These are phyloP conservation scores for Mycena galopus DNA, from an alignment of 768 basidiomycete genomes.

Conservation along the genomic window DNA sequence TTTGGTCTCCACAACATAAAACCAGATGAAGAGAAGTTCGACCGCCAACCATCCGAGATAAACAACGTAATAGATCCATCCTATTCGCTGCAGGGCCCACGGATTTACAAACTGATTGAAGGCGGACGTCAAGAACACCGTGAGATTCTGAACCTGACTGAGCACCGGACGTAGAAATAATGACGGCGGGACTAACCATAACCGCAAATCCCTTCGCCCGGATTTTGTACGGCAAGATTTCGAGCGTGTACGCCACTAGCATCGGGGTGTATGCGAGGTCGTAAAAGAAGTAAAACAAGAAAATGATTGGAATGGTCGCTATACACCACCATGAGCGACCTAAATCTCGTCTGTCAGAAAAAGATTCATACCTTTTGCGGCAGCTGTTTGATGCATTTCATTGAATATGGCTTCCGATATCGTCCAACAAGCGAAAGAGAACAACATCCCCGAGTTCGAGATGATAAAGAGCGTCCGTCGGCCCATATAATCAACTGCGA, in stretches of 20 bases:
- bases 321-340: background rate
- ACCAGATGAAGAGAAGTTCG: slow-evolving; percentile 69
- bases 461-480: slow-evolving; percentile 76
- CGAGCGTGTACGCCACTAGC: slow-evolving; percentile 68
- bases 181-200: slow-evolving; percentile 62
- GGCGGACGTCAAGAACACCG: slow-evolving; percentile 73
- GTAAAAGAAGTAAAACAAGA: slow-evolving; percentile 66
- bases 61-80: slow-evolving; percentile 69
- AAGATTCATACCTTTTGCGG: slow-evolving; percentile 52
- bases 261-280: slow-evolving; percentile 86
- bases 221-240: slow-evolving; percentile 85
- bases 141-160: slow-evolving; percentile 62
- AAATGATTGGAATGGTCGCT: slow-evolving; percentile 78
- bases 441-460: slow-evolving; percentile 64
- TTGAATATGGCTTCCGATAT: slow-evolving; percentile 60
- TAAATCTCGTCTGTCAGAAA: background rate
- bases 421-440: slow-evolving; percentile 73
- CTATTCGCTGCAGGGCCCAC: slow-evolving; percentile 71
- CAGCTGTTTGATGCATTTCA: slow-evolving; percentile 51
- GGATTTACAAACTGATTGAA: slow-evolving; percentile 89
- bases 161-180: slow-evolving; percentile 11
- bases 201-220: slow-evolving; percentile 85
- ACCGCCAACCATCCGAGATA: slow-evolving; percentile 75
- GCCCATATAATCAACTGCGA: slow-evolving; percentile 76
- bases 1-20: slow-evolving; percentile 73